phyloP scores from a whole-genome alignment of 1,139 yeast species.

The Candida pseudoviswanathii region DNA sequence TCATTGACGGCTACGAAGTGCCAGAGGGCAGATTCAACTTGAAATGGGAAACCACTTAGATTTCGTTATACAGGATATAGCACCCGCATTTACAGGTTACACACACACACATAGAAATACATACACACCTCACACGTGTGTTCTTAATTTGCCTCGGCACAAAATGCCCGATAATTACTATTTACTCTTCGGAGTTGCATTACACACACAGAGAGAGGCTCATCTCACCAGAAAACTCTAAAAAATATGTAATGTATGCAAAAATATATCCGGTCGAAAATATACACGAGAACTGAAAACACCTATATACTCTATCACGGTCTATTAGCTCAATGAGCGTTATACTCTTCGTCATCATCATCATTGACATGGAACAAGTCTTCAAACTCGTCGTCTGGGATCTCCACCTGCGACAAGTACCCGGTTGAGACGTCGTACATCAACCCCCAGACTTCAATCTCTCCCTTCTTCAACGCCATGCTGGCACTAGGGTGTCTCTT shows the following conservation, averaged over 20 bases:
- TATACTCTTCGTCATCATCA: slow-evolving; percentile 27
- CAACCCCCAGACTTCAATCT: slow-evolving; percentile 86
- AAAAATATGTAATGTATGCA: background rate
- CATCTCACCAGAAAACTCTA: too few relatives aligned
- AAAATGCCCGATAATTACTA: too few relatives aligned
- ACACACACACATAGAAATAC: background rate
- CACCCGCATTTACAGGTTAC: background rate
- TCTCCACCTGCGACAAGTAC: slow-evolving; percentile 54
- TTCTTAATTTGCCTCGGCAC: too few relatives aligned
- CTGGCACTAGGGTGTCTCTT: slow-evolving; percentile 76
- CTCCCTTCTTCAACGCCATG: slow-evolving; percentile 67
- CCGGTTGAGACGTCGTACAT: slow-evolving; percentile 88
- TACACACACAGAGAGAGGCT: too few relatives aligned
- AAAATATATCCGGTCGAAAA: background rate
- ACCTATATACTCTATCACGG: background rate
- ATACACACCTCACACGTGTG: background rate
- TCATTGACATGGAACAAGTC: slow-evolving; percentile 54
- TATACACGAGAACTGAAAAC: slow-evolving; percentile 1
- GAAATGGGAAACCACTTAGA: slow-evolving; percentile 57
- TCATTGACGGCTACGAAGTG: slow-evolving; percentile 60
- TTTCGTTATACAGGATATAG: background rate
- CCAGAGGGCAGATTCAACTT: slow-evolving; percentile 78
- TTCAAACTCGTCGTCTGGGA: slow-evolving; percentile 54
- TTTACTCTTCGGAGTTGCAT: too few relatives aligned
- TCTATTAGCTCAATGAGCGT: slow-evolving; percentile 18